Base-by-base conservation (phyloP, 2,329 filamentous ascomycete species). In the Monilinia fructigena region DNA sequence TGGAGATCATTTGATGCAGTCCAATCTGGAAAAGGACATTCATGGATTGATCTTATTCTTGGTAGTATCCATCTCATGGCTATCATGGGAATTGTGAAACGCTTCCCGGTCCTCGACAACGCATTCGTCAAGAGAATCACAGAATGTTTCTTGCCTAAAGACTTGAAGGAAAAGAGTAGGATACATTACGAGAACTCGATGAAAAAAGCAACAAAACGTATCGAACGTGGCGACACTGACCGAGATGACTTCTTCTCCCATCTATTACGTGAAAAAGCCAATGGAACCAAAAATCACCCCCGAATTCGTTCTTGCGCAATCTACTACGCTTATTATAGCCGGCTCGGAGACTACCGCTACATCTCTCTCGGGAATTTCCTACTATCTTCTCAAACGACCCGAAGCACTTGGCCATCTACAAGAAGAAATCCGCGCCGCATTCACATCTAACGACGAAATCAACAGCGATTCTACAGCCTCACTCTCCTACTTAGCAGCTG, bases 1-100 rank as follows among this genome's bases (percentile, higher is more conserved):
- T 45, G 70, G 69, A 4, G 66, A 55, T 65, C 63, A 12, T 71
- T 71, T 47, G 45, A 63, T 50, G 53, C 64, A 38, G 16, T 70
- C 42, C 45, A 38, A 26, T 63, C 59, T 31, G 65, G 65, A 48
- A 12, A 66, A 42, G 56, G 64, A 2, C 64, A 66, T 35, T 40
- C 50, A 11, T 63, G 58, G 64, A 66, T 66, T n/a, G 6, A 47
- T 47, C 26, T 61, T 47, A 65, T 65, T 42, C 38, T 65, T 20
- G 26, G 38, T 10, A 47, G 35, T n/a, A 11, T 65, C 3, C 55
- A 65, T 53, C 20, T 61, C 5, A 65, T 65, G 47, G 38, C 55
- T 10, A 20, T 61, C 3, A 65, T 54, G 63, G 55, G 60, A 35
- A 28, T 53, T 4, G 38, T 65, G 31, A 23, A 48, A n/a, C 55